Conservation (phyloP, 2,329 filamentous ascomycete genomes). For the Chaetomium globosum region DNA sequence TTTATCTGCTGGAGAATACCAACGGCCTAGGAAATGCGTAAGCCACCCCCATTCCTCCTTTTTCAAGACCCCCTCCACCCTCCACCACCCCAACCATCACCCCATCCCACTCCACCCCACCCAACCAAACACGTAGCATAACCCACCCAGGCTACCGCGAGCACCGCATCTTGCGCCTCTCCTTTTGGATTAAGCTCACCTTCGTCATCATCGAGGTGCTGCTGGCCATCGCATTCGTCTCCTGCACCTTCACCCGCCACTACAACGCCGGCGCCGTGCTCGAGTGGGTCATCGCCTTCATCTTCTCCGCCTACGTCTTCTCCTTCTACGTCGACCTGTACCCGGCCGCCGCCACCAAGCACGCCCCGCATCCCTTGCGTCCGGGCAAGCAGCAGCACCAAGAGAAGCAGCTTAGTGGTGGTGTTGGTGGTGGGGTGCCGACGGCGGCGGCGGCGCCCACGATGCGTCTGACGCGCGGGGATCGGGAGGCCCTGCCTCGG, state of each 20-base stretch:
- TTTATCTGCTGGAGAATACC: slow-evolving; percentile 91
- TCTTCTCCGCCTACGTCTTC: slow-evolving; percentile 86
- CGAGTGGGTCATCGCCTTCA: slow-evolving; percentile 77
- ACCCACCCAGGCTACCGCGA: slow-evolving; percentile 64
- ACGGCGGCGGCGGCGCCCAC: neutral
- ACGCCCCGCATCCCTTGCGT: slow-evolving; percentile 12
- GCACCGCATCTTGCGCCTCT: slow-evolving; percentile 70
- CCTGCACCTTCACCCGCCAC: slow-evolving; percentile 51
- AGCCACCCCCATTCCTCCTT: slow-evolving; percentile 33
- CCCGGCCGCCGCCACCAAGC: slow-evolving; percentile 67
- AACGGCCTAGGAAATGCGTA: slow-evolving; percentile 75
- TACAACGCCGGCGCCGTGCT: slow-evolving; percentile 74
- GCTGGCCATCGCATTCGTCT: slow-evolving; percentile 73
- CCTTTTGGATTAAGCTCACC: slow-evolving; percentile 83
- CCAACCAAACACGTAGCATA: neutral
- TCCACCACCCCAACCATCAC: too few species aligned
- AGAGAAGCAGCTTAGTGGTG: too few species aligned
- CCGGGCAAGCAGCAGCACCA: neutral
- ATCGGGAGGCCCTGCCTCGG: slow-evolving; percentile 1
- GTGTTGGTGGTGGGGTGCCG: too few species aligned
- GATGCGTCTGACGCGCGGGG: slow-evolving; percentile 5
- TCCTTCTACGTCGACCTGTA: slow-evolving; percentile 86
- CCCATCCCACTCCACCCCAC: neutral
- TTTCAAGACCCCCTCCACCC: neutral
- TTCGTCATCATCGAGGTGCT: slow-evolving; percentile 81